These are phyloP conservation scores for Fomitiporia mediterranea DNA, from an alignment of 1,284 basidiomycete genomes.

Conservation along the genomic window DNA sequence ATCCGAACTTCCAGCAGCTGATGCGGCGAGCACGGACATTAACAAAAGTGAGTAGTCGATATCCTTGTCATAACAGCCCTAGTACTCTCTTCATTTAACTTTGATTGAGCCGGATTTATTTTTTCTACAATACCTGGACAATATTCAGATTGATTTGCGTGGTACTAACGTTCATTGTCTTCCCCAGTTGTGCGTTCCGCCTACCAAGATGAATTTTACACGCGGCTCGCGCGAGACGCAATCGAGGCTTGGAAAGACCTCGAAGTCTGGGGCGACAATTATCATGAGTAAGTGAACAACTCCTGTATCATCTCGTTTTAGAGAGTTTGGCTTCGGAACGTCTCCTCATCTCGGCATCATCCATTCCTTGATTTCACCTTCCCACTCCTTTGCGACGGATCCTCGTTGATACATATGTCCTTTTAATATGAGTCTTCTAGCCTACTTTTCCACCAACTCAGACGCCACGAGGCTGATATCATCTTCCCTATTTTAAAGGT, in stretches of 20 bases:
- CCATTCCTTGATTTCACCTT: neutral
- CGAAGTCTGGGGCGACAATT: conserved; percentile 66
- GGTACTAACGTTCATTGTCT: neutral
- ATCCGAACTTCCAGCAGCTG: conserved; percentile 59
- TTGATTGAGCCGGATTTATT: neutral
- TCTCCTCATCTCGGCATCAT: neutral
- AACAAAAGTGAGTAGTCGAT: conserved; percentile 63
- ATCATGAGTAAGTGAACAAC: conserved; percentile 64
- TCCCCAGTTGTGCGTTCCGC: conserved; percentile 63
- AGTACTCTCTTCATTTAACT: conserved; percentile 13
- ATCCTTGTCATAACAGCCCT: conserved; percentile 23
- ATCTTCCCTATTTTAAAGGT: conserved; percentile 37
- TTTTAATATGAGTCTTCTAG: conserved; percentile 1
- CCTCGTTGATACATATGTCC: neutral
- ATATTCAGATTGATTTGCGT: no score
- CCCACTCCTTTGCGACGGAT: neutral
- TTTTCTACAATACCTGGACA: neutral
- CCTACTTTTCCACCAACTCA: conserved; percentile 5
- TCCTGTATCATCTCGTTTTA: neutral
- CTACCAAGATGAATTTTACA: conserved; percentile 66
- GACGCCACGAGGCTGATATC: neutral
- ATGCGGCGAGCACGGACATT: conserved; percentile 80
- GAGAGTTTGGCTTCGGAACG: neutral
- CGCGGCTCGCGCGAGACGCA: conserved; percentile 66
- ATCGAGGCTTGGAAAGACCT: conserved; percentile 66